Conservation (phyloP, 148 eudicot genomes). For the Vaccinium macrocarpon region DNA sequence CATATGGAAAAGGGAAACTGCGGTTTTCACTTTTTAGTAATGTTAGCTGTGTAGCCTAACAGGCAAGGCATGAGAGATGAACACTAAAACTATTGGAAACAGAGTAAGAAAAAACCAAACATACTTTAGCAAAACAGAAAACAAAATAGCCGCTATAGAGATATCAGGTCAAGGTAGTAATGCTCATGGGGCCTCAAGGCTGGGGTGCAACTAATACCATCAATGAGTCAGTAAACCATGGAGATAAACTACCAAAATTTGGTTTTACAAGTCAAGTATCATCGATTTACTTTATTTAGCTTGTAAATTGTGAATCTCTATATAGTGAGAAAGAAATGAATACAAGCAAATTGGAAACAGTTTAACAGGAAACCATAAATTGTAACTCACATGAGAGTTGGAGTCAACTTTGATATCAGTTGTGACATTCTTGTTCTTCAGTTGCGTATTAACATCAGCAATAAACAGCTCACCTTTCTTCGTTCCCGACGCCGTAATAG, state of each 20-base stretch:
- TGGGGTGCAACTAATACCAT: background rate
- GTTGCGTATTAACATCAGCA: conserved; percentile 67
- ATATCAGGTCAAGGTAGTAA: background rate
- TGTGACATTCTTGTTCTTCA: conserved; percentile 67
- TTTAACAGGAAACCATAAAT: background rate
- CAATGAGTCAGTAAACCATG: background rate
- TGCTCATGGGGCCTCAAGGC: background rate
- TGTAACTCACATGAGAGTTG: conserved; percentile 54
- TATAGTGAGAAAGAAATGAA: background rate
- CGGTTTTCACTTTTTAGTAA: background rate
- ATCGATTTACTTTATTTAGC: background rate
- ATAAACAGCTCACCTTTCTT: conserved; percentile 66
- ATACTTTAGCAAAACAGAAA: background rate
- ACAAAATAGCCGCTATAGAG: background rate
- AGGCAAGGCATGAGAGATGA: conserved; percentile 1
- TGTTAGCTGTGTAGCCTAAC: background rate
- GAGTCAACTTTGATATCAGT: conserved; percentile 85
- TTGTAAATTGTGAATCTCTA: background rate
- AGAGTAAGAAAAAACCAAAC: background rate
- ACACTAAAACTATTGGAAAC: background rate
- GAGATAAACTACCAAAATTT: background rate
- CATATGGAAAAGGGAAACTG: background rate
- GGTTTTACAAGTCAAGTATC: background rate
- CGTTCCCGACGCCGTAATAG: conserved; percentile 61
- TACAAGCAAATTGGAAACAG: background rate